phyloP scores from a whole-genome alignment of 1,139 yeast species.

The Hemisphaericaspora xylofermentans region DNA sequence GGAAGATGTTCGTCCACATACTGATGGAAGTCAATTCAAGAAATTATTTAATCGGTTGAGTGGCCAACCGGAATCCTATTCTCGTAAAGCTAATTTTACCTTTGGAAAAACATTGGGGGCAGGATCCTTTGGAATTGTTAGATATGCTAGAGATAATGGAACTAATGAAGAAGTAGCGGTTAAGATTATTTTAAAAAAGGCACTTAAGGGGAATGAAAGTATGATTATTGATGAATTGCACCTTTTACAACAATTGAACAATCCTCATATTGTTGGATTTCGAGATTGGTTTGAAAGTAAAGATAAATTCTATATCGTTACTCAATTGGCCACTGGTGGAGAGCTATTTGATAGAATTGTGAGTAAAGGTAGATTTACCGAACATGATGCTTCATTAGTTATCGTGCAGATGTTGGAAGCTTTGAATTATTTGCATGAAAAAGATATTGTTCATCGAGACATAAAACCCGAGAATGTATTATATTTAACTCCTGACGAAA shows the following conservation, averaged over 20 bases:
- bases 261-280: conserved; percentile 81
- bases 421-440: conserved; percentile 66
- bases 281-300: conserved; percentile 87
- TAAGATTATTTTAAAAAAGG: conserved; percentile 79
- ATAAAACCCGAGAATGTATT: conserved; percentile 87
- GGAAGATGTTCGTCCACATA: conserved; percentile 1
- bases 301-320: conserved; percentile 73
- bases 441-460: conserved; percentile 85
- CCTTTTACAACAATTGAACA: conserved; percentile 63
- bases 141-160: conserved; percentile 62
- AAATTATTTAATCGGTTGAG: conserved; percentile 51
- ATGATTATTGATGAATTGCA: conserved; percentile 73
- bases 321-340: conserved; percentile 86
- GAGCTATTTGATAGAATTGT: conserved; percentile 85
- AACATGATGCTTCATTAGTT: conserved; percentile 74
- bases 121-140: conserved; percentile 87
- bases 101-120: conserved; percentile 86
- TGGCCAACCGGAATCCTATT: conserved; percentile 74
- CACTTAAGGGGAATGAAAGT: conserved; percentile 70
- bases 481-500: conserved; percentile 50
- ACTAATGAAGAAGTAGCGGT: conserved; percentile 79
- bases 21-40: conserved; percentile 25
- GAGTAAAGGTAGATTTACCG: conserved; percentile 75
- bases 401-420: conserved; percentile 73
- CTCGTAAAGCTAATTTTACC: conserved; percentile 60